These are phyloP conservation scores for Dipodascus geniculatus DNA, from an alignment of 805 yeast genomes.

Conservation along the genomic window DNA sequence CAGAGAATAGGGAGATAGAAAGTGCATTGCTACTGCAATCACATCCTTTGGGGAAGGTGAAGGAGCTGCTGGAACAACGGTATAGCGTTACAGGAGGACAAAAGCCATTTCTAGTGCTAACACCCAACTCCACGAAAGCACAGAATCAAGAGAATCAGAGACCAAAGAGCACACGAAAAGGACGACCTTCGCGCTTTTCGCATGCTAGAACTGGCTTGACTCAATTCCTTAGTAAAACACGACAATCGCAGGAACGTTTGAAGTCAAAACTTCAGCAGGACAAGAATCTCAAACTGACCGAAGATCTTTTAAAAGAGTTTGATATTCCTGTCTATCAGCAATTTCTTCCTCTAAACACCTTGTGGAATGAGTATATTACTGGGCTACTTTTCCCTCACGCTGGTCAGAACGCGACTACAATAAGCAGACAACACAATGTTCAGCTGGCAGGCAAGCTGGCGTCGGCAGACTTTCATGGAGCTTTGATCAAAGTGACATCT, in stretches of 20 bases:
- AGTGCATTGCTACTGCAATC: conserved; percentile 19
- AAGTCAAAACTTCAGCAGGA: neutral
- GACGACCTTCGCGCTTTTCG: neutral
- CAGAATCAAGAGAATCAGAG: conserved; percentile 7
- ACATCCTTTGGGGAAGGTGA: conserved; percentile 20
- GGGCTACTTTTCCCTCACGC: conserved; percentile 33
- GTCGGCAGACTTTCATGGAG: conserved; percentile 74
- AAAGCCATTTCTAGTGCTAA: conserved; percentile 24
- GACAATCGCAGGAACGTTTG: conserved; percentile 1
- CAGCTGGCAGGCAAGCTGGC: conserved; percentile 34
- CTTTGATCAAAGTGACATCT: conserved; percentile 45
- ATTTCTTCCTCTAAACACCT: conserved; percentile 41
- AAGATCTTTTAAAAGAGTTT: neutral
- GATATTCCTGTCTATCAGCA: conserved; percentile 30
- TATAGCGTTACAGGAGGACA: conserved; percentile 27
- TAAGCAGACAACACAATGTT: conserved; percentile 2
- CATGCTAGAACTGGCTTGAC: conserved; percentile 4
- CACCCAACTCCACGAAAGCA: conserved; percentile 7
- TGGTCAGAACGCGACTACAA: neutral
- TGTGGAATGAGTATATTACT: conserved; percentile 65
- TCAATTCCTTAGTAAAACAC: neutral
- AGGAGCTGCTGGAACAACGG: conserved; percentile 27
- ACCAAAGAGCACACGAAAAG: conserved; percentile 22
- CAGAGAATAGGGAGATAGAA: conserved; percentile 14
- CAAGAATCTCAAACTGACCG: neutral